Percentiles rank a stretch among this genome's conserved stretches.
phyloP scores from a whole-genome alignment of 2,329 filamentous ascomycete genomes.

The Calcarisporium arbuscula region DNA sequence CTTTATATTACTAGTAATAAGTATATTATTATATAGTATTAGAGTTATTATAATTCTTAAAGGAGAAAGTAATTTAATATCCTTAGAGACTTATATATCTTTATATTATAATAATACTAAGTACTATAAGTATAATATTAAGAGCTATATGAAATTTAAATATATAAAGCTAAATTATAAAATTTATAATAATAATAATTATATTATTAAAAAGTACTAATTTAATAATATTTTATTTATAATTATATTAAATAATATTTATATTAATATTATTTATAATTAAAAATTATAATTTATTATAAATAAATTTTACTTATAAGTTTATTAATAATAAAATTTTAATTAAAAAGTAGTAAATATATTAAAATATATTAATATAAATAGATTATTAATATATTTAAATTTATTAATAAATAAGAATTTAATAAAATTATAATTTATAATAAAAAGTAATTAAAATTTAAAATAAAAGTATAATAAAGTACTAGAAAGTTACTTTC shows the following conservation, averaged over 20 bases:
- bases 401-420: neutral
- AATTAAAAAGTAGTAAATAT: neutral
- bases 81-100: neutral
- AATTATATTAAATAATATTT: neutral
- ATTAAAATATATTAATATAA: neutral
- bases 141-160: neutral
- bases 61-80: too few species aligned
- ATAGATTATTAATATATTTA: neutral
- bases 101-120: neutral
- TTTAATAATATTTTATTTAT: neutral
- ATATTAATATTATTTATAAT: neutral
- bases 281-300: neutral
- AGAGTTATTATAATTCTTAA: too few species aligned
- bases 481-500: too few species aligned
- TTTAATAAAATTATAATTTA: neutral
- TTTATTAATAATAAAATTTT: neutral
- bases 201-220: neutral
- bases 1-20: neutral
- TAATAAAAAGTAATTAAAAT: neutral
- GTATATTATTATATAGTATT: too few species aligned
- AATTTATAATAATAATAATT: neutral
- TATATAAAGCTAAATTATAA: neutral
- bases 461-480: neutral
- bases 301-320: neutral
- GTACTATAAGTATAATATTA: neutral